These are phyloP conservation scores for Leishmania arabica DNA, from an alignment of 208 protist species.

Conservation along the genomic window DNA sequence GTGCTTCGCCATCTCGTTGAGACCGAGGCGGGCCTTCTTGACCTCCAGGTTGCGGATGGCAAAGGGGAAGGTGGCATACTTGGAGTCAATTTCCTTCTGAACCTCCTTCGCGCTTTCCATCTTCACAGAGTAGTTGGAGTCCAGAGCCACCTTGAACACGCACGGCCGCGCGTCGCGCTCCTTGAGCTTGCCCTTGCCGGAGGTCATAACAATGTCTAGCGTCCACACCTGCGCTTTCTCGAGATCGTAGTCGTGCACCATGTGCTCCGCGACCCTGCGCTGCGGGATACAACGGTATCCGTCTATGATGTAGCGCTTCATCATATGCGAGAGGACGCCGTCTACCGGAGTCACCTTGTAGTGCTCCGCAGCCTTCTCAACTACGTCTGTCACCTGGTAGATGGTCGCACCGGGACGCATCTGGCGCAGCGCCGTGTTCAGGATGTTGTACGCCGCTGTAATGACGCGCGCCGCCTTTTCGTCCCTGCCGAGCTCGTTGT, in stretches of 20 bases:
- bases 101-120: constrained; percentile 96
- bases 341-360: constrained; percentile 95
- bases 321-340: constrained; percentile 98
- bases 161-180: constrained; percentile 88
- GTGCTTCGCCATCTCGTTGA: constrained; percentile 97
- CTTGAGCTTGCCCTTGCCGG: constrained; percentile 90
- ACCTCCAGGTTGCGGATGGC: constrained; percentile 93
- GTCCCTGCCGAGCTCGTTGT: constrained; percentile 73
- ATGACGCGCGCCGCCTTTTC: constrained; percentile 95
- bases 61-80: constrained; percentile 97
- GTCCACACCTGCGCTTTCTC: constrained; percentile 93
- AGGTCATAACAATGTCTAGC: constrained; percentile 90
- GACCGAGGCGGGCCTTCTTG: constrained; percentile 94
- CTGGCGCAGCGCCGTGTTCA: constrained; percentile 92
- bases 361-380: constrained; percentile 95
- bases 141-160: constrained; percentile 96
- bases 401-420: constrained; percentile 87
- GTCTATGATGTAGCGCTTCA: constrained; percentile 98
- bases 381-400: constrained; percentile 94
- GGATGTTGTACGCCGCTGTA: constrained; percentile 94
- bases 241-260: constrained; percentile 95
- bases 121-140: constrained; percentile 97
- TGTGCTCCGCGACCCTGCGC: constrained; percentile 90
- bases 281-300: constrained; percentile 96
- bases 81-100: constrained; percentile 94